A percentile compares a stretch with the other conserved stretches of the same genome.
Conservation (phyloP, 1,284 basidiomycete species). For the Schizophyllum amplum region DNA sequence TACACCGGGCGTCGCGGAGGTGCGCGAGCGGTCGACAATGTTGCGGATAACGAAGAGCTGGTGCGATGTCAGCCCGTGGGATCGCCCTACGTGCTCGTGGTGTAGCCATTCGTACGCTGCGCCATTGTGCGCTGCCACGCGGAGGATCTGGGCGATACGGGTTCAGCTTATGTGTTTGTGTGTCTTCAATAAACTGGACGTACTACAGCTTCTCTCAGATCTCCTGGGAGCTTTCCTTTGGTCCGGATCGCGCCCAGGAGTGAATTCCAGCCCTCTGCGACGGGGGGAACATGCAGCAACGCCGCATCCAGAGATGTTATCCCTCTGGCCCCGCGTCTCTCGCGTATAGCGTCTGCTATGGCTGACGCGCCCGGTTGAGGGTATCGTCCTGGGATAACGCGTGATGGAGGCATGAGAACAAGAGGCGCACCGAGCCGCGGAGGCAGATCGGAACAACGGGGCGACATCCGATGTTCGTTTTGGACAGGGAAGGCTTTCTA, state of each 20-base stretch:
- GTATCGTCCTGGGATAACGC: slow-evolving; percentile 33
- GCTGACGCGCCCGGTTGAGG: slow-evolving; percentile 30
- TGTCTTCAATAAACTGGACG: slow-evolving; percentile 9
- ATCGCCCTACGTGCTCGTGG: slow-evolving; percentile 39
- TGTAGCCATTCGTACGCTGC: slow-evolving; percentile 52
- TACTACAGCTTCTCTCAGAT: slow-evolving; percentile 46
- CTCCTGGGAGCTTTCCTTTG: slow-evolving; percentile 36
- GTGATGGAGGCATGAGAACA: slow-evolving; percentile 17
- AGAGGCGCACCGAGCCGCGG: no score
- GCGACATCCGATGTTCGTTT: no score
- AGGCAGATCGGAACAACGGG: no score
- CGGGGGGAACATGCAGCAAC: slow-evolving; percentile 37
- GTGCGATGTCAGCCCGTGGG: slow-evolving; percentile 33
- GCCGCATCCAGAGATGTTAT: slow-evolving; percentile 39
- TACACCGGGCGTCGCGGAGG: slow-evolving; percentile 20
- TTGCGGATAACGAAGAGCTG: slow-evolving; percentile 43
- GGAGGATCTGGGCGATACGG: slow-evolving; percentile 31
- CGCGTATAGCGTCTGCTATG: slow-evolving; percentile 37
- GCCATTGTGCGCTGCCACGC: slow-evolving; percentile 42
- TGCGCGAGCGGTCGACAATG: slow-evolving; percentile 24
- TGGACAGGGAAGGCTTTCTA: no score
- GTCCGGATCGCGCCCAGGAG: slow-evolving; percentile 42
- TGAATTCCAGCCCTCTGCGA: slow-evolving; percentile 44
- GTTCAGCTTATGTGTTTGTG: neutral
- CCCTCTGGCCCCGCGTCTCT: slow-evolving; percentile 35